Percentiles rank a stretch among this genome's conserved stretches.
Conservation (phyloP, 148 eudicot species). For the Diospyros lotus region DNA sequence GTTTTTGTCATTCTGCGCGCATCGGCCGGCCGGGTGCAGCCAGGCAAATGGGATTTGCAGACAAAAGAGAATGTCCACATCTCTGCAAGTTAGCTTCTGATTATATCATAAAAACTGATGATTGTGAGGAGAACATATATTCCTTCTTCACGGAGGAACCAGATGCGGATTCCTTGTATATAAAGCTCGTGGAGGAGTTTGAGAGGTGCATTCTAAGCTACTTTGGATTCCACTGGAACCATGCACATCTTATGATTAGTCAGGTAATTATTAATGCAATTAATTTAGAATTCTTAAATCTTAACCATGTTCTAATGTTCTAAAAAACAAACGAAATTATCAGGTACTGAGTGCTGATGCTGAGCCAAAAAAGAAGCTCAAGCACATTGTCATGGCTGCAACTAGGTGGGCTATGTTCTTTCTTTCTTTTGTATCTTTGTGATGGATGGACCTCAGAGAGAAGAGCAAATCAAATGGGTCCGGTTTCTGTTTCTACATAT, state of each 20-base stretch:
- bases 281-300: background rate
- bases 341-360: constrained; percentile 80
- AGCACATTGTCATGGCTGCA: constrained; percentile 86
- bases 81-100: constrained; percentile 85
- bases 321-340: background rate
- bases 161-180: constrained; percentile 80
- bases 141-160: constrained; percentile 60
- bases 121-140: constrained; percentile 75
- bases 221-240: constrained; percentile 93
- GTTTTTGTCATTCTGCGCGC: no score
- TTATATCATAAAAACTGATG: constrained; percentile 76
- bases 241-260: constrained; percentile 62
- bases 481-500: background rate
- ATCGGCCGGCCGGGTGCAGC: constrained; percentile 41
- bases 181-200: constrained; percentile 91
- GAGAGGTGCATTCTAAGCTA: constrained; percentile 96
- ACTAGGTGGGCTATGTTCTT: constrained; percentile 50
- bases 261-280: constrained; percentile 38
- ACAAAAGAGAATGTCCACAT: constrained; percentile 66
- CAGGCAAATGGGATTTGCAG: constrained; percentile 80
- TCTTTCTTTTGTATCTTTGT: background rate
- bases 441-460: no score
- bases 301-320: no score
- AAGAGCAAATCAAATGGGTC: no score
- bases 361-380: constrained; percentile 89